These are phyloP conservation scores for Trichoderma sp. DNA, from an alignment of 2,329 filamentous ascomycete genomes.

Conservation along the genomic window DNA sequence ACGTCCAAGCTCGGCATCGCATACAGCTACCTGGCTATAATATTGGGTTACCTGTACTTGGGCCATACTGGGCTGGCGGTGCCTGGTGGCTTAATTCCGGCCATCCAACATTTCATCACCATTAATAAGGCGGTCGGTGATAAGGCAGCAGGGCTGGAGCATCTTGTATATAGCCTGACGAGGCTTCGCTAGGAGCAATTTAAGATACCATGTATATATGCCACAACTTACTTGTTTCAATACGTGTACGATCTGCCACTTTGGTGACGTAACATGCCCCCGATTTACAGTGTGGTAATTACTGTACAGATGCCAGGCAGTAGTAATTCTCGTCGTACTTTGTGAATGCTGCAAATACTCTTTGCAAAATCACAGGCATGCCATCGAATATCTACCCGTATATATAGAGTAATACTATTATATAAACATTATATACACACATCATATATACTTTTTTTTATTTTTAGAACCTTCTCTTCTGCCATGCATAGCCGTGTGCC, in stretches of 20 bases:
- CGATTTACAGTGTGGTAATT: background rate
- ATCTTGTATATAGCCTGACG: constrained; percentile 1
- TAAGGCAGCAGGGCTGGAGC: constrained; percentile 8
- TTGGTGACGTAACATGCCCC: background rate
- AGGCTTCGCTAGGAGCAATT: background rate
- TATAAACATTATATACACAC: background rate
- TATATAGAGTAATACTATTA: background rate
- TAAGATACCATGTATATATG: background rate
- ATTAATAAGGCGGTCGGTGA: constrained; percentile 4
- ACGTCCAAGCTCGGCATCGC: constrained; percentile 79
- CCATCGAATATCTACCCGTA: background rate
- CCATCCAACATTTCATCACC: constrained; percentile 13
- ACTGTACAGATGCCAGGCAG: background rate
- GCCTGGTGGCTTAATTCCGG: constrained; percentile 20
- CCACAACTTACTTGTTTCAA: background rate
- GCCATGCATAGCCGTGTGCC: background rate
- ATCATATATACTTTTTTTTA: background rate
- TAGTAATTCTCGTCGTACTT: background rate
- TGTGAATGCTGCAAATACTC: background rate
- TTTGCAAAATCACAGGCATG: background rate
- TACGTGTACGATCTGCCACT: background rate
- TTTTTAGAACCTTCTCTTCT: background rate
- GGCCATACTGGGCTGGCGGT: background rate
- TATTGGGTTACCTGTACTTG: constrained; percentile 78
- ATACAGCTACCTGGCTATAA: constrained; percentile 80